Percentiles rank a stretch among this genome's conserved stretches.
Conservation (phyloP, 2,329 filamentous ascomycete species). For the Trichophyton mentagrophytes region DNA sequence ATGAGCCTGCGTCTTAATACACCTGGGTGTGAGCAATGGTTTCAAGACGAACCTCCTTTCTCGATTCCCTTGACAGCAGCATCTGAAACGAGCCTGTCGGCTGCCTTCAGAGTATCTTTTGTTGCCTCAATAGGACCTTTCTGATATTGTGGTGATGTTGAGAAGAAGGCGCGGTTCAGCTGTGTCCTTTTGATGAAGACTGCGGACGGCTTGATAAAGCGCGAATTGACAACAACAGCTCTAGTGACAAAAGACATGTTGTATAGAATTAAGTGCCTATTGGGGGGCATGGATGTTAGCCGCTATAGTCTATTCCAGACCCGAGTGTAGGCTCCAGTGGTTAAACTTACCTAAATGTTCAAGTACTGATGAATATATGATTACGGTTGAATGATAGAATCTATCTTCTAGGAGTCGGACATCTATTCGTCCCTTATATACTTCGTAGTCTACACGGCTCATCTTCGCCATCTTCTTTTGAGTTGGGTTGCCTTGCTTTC, state of each 20-base stretch:
- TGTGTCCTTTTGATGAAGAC: slow-evolving; percentile 5
- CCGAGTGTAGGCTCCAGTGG: not conserved
- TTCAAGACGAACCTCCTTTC: slow-evolving; percentile 41
- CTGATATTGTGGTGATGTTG: slow-evolving; percentile 37
- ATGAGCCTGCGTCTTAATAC: too few species aligned
- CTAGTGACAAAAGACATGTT: slow-evolving; percentile 29
- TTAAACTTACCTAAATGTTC: not conserved
- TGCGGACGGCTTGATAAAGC: slow-evolving; percentile 15
- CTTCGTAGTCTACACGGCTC: not conserved
- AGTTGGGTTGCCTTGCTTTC: not conserved
- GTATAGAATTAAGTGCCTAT: not conserved
- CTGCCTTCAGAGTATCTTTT: slow-evolving; percentile 47
- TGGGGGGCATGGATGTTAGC: not conserved
- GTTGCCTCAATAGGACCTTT: slow-evolving; percentile 43
- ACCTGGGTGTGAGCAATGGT: not conserved
- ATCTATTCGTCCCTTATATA: not conserved
- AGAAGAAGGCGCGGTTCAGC: slow-evolving; percentile 31
- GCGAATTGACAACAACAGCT: slow-evolving; percentile 17
- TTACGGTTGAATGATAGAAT: not conserved
- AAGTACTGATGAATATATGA: not conserved
- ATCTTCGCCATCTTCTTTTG: not conserved
- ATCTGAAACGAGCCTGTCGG: slow-evolving; percentile 44
- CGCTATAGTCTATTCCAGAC: too few species aligned
- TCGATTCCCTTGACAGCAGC: slow-evolving; percentile 50
- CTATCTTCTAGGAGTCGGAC: not conserved